Percentiles rank a stretch among this genome's conserved stretches.
Evolutionary conservation across 352 stramenopile species (phyloP).

Genomic region (Phytophthora sp.): DNA sequence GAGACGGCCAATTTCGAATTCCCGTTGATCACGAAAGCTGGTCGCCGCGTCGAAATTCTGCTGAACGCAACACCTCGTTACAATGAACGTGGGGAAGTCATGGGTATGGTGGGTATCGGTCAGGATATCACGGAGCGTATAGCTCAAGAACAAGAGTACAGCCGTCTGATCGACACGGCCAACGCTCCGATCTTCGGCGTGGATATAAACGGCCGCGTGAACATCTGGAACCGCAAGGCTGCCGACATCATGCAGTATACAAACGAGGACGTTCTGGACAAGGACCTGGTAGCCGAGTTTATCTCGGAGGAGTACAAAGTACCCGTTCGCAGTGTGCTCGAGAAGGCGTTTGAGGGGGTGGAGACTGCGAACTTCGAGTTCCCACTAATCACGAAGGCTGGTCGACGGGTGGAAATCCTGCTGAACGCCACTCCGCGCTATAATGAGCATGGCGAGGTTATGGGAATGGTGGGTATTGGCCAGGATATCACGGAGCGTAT

Average conservation of each 20-base stretch:
- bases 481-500: slow-evolving; percentile 85
- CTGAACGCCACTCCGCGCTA: slow-evolving; percentile 74
- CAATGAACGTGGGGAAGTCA: slow-evolving; percentile 61
- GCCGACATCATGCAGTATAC: slow-evolving; percentile 71
- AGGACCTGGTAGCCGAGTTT: slow-evolving; percentile 53
- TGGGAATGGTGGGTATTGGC: slow-evolving; percentile 87
- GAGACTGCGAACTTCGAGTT: slow-evolving; percentile 50
- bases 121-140: slow-evolving; percentile 76
- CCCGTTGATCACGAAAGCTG: too few relatives aligned
- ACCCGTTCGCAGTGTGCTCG: slow-evolving; percentile 38
- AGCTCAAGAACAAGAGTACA: slow-evolving; percentile 57
- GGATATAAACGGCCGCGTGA: slow-evolving; percentile 54
- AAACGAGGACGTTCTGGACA: slow-evolving; percentile 53
- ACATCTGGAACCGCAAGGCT: slow-evolving; percentile 73
- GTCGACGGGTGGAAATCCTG: slow-evolving; percentile 69
- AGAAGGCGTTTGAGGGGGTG: slow-evolving; percentile 47
- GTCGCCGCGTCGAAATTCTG: slow-evolving; percentile 66
- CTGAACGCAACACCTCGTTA: slow-evolving; percentile 73
- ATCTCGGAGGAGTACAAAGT: slow-evolving; percentile 54
- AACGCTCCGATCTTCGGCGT: slow-evolving; percentile 90
- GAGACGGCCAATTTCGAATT: too few relatives aligned
- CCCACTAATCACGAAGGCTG: slow-evolving; percentile 34
- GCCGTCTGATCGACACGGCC: slow-evolving; percentile 61
- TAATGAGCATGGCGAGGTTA: slow-evolving; percentile 75
- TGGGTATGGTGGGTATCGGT: slow-evolving; percentile 75